Base-by-base conservation (phyloP, 768 basidiomycete species). In the Trametes cingulata region DNA sequence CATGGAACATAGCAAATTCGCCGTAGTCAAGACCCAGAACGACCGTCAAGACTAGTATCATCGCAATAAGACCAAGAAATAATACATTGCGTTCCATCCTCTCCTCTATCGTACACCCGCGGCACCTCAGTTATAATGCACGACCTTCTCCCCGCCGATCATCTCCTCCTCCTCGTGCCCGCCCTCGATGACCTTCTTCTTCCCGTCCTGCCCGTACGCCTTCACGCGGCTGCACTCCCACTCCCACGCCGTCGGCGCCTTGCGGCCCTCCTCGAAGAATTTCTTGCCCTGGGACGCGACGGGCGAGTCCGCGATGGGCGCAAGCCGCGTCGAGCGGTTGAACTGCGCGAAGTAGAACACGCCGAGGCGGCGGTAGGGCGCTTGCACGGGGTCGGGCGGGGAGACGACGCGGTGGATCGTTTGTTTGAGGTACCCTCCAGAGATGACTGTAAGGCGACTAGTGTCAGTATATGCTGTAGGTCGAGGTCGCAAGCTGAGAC, bases 341-440 rank as follows among this genome's bases (percentile, higher is more conserved):
- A 57, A 57, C 39, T 57, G 56, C 46, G 56, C 56, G 19, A 57
- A 57, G 56, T 57, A 57, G 56, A 57, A 57, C 37, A 57, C 56
- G 47, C 56, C 56, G 4, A 57, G 25, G n/a, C 56, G 56, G 37
- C 56, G 56, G 47, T 57, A 50, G 33, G 56, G 56, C 19, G 49
- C 56, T 37, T 57, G 56, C 25, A 29, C 56, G 2, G 47, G 47
- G 47, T 57, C 56, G 4, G 56, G 56, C 2, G 56, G 56, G 9
- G 56, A 57, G 37, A 57, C 56, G 47, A 57, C 56, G 39, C 56
- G 56, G 47, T 57, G 56, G 47, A 57, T 57, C 12, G 56, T 57
- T n/a, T 48, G 56, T 27, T 57, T 57, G 19, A 57, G 56, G 47
- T 57, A 57, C 10, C 56, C 56, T 7, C 56, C 56, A 7, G 56